Conservation (phyloP, 371 early-diverging fungal species). For the Rhizopus arrhizus region DNA sequence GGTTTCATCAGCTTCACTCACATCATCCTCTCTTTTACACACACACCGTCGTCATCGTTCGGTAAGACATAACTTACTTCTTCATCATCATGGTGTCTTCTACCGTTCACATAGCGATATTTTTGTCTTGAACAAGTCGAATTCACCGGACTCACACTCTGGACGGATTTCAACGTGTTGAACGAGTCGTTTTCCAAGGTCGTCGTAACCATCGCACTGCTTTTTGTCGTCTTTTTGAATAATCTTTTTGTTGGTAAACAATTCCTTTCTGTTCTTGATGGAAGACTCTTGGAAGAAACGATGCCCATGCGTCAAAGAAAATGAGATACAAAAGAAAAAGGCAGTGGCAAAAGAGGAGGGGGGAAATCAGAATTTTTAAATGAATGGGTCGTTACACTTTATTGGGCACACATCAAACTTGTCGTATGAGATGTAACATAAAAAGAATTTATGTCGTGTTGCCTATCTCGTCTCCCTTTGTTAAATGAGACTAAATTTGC, state of each 20-base stretch:
- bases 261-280: neutral
- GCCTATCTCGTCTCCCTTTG: too few species aligned
- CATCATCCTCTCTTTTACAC: neutral
- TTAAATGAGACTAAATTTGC: too few species aligned
- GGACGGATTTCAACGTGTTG: neutral
- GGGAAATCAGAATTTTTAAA: too few species aligned
- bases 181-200: neutral
- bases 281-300: neutral
- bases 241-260: neutral
- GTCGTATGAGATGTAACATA: too few species aligned
- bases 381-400: too few species aligned
- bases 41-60: conserved; percentile 51
- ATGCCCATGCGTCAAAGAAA: neutral
- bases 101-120: conserved; percentile 44
- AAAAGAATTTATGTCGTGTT: too few species aligned
- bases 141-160: neutral
- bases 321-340: too few species aligned
- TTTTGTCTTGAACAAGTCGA: conserved; percentile 10
- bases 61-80: conserved; percentile 54
- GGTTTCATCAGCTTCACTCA: neutral
- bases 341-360: too few species aligned
- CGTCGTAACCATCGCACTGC: neutral
- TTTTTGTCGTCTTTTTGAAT: neutral
- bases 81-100: conserved; percentile 51
- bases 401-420: too few species aligned